A percentile compares a stretch with the other conserved stretches of the same genome.
These are phyloP conservation scores for Annulohypoxylon nitens DNA, from an alignment of 495 filamentous ascomycete species.

Conservation along the genomic window DNA sequence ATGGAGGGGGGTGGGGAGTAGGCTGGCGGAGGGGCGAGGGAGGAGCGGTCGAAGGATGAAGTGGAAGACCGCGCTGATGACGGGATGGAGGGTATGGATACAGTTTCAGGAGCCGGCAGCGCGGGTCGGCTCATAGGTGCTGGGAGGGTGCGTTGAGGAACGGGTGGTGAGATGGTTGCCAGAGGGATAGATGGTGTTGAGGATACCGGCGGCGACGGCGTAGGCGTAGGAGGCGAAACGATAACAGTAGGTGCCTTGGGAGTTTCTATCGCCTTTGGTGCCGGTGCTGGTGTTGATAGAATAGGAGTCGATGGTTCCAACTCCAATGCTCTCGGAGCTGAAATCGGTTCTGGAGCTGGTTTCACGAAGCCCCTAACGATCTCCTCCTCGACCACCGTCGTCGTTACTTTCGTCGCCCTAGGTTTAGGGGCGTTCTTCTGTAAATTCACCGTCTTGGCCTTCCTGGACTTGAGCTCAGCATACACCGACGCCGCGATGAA, in stretches of 20 bases:
- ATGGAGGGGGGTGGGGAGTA: neutral
- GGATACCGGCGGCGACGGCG: neutral
- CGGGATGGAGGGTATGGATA: neutral
- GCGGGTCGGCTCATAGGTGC: neutral
- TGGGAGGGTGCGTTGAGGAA: neutral
- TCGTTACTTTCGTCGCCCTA: neutral
- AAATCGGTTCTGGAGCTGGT: neutral
- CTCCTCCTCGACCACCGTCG: constrained; percentile 2
- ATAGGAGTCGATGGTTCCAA: neutral
- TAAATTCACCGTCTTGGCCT: constrained; percentile 1
- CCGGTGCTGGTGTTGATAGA: neutral
- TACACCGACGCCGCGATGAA: constrained; percentile 60
- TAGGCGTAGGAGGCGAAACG: neutral
- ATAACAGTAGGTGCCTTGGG: neutral
- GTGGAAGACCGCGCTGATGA: neutral
- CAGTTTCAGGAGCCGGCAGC: neutral
- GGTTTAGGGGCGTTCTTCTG: neutral
- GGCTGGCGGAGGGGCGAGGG: neutral
- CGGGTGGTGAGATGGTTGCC: neutral
- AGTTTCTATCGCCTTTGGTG: neutral
- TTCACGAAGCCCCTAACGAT: neutral
- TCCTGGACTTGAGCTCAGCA: constrained; percentile 37
- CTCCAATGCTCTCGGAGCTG: neutral
- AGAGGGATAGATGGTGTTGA: constrained; percentile 11
- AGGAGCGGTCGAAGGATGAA: neutral